Conservation (phyloP, 2,329 filamentous ascomycete genomes). For the Domatiomyces globalis region DNA sequence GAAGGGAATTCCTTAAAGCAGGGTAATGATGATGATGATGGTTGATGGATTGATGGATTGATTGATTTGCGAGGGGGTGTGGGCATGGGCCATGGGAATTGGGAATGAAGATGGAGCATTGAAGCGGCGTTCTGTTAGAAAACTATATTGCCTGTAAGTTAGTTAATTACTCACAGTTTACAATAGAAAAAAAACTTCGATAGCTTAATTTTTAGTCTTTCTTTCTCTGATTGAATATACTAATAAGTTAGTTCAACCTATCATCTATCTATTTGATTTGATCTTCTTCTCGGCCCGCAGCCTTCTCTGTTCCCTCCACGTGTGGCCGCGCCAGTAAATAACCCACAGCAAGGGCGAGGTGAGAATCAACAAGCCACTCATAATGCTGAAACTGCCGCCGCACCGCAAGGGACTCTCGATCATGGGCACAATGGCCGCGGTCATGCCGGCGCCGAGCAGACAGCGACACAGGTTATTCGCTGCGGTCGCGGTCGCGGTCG, state of each 20-base stretch:
- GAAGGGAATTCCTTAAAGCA: not conserved
- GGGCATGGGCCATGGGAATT: too few relatives aligned
- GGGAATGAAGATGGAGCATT: too few relatives aligned
- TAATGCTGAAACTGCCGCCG: slow-evolving; percentile 31
- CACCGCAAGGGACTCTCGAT: slow-evolving; percentile 31
- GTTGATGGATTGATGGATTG: too few relatives aligned
- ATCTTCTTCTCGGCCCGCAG: slow-evolving; percentile 4
- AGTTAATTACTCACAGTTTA: too few relatives aligned
- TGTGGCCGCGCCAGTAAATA: slow-evolving; percentile 19
- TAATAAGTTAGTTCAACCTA: too few relatives aligned
- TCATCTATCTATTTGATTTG: too few relatives aligned
- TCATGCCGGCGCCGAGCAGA: slow-evolving; percentile 38
- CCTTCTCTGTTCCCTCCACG: slow-evolving; percentile 19
- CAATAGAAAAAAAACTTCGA: too few relatives aligned
- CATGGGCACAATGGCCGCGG: slow-evolving; percentile 37
- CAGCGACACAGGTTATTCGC: slow-evolving; percentile 41
- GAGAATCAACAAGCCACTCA: slow-evolving; percentile 25
- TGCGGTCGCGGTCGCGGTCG: slow-evolving; percentile 39
- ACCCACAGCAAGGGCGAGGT: slow-evolving; percentile 23
- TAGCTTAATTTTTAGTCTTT: too few relatives aligned
- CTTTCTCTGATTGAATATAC: too few relatives aligned
- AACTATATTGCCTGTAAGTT: too few relatives aligned
- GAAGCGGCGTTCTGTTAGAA: too few relatives aligned
- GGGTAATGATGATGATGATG: not conserved
- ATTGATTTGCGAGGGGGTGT: too few relatives aligned